A percentile compares a stretch with the other conserved stretches of the same genome.
phyloP scores from a whole-genome alignment of 1,284 basidiomycete species.

The Ceratobasidium sp. region DNA sequence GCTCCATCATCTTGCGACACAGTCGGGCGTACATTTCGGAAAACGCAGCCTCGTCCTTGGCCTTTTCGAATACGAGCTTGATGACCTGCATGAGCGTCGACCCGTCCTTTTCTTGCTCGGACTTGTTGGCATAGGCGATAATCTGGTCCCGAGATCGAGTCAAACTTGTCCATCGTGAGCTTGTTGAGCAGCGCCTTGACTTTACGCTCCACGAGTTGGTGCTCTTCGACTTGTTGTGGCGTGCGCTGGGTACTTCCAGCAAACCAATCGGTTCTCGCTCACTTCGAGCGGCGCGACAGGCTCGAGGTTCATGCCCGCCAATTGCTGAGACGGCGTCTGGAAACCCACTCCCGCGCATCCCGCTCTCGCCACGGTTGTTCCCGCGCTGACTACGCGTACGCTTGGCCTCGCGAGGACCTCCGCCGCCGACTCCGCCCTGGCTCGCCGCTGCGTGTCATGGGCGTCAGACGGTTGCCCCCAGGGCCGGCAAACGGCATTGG shows the following conservation, averaged over 20 bases:
- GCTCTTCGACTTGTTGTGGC: conserved; percentile 46
- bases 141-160: conserved; percentile 93
- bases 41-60: conserved; percentile 95
- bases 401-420: conserved; percentile 52
- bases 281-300: conserved; percentile 77
- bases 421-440: conserved; percentile 63
- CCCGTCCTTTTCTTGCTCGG: conserved; percentile 89
- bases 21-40: conserved; percentile 97
- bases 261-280: conserved; percentile 84
- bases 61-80: conserved; percentile 95
- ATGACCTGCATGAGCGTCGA: conserved; percentile 95
- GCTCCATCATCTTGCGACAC: conserved; percentile 92
- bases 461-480: conserved; percentile 54
- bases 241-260: conserved; percentile 51
- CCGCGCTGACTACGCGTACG: conserved; percentile 78
- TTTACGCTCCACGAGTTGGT: conserved; percentile 88
- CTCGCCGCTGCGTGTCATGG: conserved; percentile 78
- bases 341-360: conserved; percentile 42
- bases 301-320: conserved; percentile 51
- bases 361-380: conserved; percentile 50
- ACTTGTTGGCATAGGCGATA: conserved; percentile 93
- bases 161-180: conserved; percentile 96
- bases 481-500: conserved; percentile 53
- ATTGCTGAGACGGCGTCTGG: conserved; percentile 31
- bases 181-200: conserved; percentile 95